Evolutionary conservation across 1,284 basidiomycete genomes (phyloP), one percentile per base, ranked within the genome.

Genomic region (Malassezia dermatis): DNA sequence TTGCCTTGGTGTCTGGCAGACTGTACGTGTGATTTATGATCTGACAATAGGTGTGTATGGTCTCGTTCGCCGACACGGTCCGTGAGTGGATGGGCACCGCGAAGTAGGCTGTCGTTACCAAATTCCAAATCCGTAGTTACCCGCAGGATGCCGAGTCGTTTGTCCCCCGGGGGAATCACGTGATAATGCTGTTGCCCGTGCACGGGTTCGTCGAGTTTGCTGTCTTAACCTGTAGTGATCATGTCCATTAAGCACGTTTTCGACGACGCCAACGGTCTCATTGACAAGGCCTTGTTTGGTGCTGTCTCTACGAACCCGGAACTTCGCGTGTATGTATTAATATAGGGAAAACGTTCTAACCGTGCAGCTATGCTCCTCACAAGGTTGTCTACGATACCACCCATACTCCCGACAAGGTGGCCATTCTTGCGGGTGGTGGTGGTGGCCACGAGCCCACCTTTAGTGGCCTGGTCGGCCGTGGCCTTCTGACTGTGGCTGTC

Each of bases 1-100:
- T 73, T 91, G 84, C 68, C 83, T 98, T 59, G 93, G 91, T 60
- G 82, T 93, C 71, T 94, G 90, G 90, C 89, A 93, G 77, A 93
- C 90, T 11, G 80, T 75, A 42, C 61, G 70, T 60, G 54, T 23
- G 15, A 7, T 13, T 12, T 5, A 30, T 23, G 15, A 4, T 1
- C 23, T 43, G 26, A 31, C 31, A 7, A 7, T 21, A 48, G 43
- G 77, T 95, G 62, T 96, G 90, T 80, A 96, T 96, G 91, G 91
- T 96, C 62, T 89, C 86, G 19, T 87, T 96, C 63, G 89, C 90
- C 13, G 91, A 95, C 77, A 90, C 90, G 71, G 89, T 94, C 28
- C 54, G 64, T 23, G 67, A 66, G 28, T 65, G 61, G 27, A 37
- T 57, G 17, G 21, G 21, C 51, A 48, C 34, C 8, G 37, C 17